Evolutionary conservation across 169 alveolate genomes (phyloP).

Genomic region (Plasmodium yoelii): DNA sequence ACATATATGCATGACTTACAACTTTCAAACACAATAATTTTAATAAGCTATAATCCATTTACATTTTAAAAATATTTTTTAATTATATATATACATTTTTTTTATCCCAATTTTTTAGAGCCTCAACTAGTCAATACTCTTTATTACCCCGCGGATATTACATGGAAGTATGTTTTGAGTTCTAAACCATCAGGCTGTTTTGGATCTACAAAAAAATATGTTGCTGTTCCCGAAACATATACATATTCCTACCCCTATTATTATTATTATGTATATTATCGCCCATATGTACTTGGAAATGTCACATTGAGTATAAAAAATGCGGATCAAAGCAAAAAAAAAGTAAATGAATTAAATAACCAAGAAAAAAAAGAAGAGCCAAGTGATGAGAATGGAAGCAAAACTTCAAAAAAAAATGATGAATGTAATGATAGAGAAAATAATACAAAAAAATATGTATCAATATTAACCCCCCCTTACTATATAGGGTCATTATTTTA

Average conservation of each 20-base stretch:
- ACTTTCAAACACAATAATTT: background rate
- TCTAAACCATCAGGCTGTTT: conserved; percentile 50
- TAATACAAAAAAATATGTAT: conserved; percentile 10
- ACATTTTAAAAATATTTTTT: background rate
- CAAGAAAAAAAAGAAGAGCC: conserved; percentile 17
- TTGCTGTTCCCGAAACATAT: conserved; percentile 32
- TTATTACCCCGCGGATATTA: conserved; percentile 37
- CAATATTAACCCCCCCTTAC: conserved; percentile 24
- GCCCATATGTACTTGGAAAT: background rate
- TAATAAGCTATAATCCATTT: background rate
- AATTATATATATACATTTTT: background rate
- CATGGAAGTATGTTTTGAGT: conserved; percentile 58
- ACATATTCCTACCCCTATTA: conserved; percentile 44
- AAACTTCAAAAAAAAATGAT: conserved; percentile 41
- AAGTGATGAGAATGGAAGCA: conserved; percentile 2
- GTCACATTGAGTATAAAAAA: background rate
- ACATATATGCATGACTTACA: background rate
- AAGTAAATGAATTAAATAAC: conserved; percentile 27
- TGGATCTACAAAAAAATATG: conserved; percentile 44
- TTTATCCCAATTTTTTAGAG: conserved; percentile 7
- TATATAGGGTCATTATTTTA: conserved; percentile 13
- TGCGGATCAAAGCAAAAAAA: background rate
- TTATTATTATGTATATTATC: conserved; percentile 34
- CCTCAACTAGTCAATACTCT: conserved; percentile 20
- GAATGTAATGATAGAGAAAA: conserved; percentile 37